Conservation (phyloP, 192 early-diverging fungal species). For the Backusella tarrabulga region DNA sequence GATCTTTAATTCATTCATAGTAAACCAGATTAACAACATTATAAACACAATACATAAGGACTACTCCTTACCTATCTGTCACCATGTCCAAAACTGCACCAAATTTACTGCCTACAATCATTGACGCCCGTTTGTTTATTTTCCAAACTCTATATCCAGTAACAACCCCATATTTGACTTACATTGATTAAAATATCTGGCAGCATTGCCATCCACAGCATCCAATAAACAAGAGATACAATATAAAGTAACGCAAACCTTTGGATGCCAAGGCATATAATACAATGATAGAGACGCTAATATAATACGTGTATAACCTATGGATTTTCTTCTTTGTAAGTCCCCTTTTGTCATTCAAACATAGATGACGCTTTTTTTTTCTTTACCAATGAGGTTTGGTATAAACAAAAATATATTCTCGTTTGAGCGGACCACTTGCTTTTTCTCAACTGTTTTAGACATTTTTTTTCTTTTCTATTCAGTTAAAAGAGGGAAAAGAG, state of each 20-base stretch:
- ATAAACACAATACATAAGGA: neutral
- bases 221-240: constrained; percentile 89
- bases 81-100: constrained; percentile 99
- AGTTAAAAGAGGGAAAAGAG: constrained; percentile 23
- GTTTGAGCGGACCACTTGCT: neutral
- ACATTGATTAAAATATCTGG: constrained; percentile 92
- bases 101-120: constrained; percentile 72
- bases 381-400: constrained; percentile 75
- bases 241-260: constrained; percentile 76
- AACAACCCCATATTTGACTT: constrained; percentile 18
- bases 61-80: constrained; percentile 74
- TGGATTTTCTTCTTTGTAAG: neutral
- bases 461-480: neutral
- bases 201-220: constrained; percentile 92
- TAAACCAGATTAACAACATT: neutral
- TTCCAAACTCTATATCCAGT: neutral
- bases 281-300: constrained; percentile 71
- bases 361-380: neutral
- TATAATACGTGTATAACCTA: constrained; percentile 83
- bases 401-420: constrained; percentile 74
- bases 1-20: constrained; percentile 45
- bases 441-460: neutral
- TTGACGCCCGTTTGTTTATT: neutral
- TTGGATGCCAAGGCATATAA: constrained; percentile 75
- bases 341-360: neutral